Conservation (phyloP, 768 basidiomycete species). For the Psilocybe azurescens region DNA sequence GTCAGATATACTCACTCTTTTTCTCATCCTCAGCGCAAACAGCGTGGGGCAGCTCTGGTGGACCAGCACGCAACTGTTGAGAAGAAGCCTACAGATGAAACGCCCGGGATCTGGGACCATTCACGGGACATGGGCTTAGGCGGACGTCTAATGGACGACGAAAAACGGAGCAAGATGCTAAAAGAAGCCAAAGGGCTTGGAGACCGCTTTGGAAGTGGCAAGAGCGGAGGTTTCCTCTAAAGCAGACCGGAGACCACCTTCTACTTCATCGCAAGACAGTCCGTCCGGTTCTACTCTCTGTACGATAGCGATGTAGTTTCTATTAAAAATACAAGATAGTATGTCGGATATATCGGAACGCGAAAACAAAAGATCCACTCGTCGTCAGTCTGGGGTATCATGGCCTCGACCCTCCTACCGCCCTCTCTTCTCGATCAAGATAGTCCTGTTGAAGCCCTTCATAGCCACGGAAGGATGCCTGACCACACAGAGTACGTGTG, state of each 20-base stretch:
- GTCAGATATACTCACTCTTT: neutral
- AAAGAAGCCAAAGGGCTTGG: constrained; percentile 82
- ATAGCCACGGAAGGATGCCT: constrained; percentile 45
- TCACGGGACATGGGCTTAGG: constrained; percentile 87
- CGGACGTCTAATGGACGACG: constrained; percentile 90
- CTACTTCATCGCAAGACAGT: too few relatives aligned
- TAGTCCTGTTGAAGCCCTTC: constrained; percentile 41
- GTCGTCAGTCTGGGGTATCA: neutral
- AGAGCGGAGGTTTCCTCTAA: constrained; percentile 68
- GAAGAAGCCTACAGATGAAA: constrained; percentile 43
- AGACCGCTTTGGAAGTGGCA: constrained; percentile 82
- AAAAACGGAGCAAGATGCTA: constrained; percentile 76
- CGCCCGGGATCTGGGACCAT: constrained; percentile 87
- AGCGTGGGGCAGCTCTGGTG: constrained; percentile 60
- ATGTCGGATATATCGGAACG: neutral
- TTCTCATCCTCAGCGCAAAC: constrained; percentile 39
- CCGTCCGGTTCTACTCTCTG: neutral
- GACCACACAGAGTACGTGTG: constrained; percentile 45
- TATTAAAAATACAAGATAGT: neutral
- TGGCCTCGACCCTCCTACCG: constrained; percentile 24
- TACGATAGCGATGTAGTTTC: neutral
- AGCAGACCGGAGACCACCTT: too few relatives aligned
- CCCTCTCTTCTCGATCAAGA: constrained; percentile 42
- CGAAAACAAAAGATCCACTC: neutral
- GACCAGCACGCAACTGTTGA: constrained; percentile 49